Evolutionary conservation across 73 alveolate genomes (phyloP).

Genomic region (Tetrahymena malaccensis): DNA sequence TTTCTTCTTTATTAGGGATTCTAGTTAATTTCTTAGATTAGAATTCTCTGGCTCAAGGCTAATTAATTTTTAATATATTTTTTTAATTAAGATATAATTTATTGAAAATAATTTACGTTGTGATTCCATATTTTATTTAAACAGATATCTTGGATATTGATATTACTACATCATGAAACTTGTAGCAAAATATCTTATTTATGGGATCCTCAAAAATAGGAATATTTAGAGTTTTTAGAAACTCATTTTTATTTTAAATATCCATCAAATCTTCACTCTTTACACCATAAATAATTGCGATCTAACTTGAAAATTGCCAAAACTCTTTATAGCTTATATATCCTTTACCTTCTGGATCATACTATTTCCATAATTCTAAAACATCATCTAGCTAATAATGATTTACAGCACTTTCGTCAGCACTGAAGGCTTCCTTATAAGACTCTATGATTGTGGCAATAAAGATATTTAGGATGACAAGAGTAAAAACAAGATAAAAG

Average conservation of each 20-base stretch:
- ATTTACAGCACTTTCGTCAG: slow-evolving; percentile 36
- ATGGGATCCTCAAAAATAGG: slow-evolving; percentile 27
- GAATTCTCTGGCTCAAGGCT: background rate
- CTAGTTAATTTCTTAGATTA: background rate
- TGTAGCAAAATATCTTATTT: slow-evolving; percentile 14
- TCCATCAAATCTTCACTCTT: slow-evolving; percentile 25
- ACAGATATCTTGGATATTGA: slow-evolving; percentile 34
- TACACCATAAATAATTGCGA: slow-evolving; percentile 36
- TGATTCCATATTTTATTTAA: slow-evolving; percentile 27
- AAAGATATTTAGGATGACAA: slow-evolving; percentile 14
- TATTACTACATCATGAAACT: slow-evolving; percentile 34
- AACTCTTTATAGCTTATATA: slow-evolving; percentile 30
- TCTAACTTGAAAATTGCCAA: slow-evolving; percentile 38
- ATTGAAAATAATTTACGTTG: background rate
- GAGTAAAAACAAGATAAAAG: slow-evolving; percentile 21
- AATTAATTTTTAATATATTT: too few species aligned
- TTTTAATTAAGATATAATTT: background rate
- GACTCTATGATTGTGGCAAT: slow-evolving; percentile 32
- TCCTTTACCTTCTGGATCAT: slow-evolving; percentile 39
- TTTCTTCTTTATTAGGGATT: background rate
- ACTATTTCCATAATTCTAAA: slow-evolving; percentile 17
- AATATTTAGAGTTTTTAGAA: slow-evolving; percentile 18
- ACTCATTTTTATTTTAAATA: slow-evolving; percentile 29
- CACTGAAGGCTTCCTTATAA: slow-evolving; percentile 28
- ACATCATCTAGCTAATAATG: slow-evolving; percentile 37